Conservation (phyloP, 2,329 filamentous ascomycete species). For the Furcasterigmium sp. region DNA sequence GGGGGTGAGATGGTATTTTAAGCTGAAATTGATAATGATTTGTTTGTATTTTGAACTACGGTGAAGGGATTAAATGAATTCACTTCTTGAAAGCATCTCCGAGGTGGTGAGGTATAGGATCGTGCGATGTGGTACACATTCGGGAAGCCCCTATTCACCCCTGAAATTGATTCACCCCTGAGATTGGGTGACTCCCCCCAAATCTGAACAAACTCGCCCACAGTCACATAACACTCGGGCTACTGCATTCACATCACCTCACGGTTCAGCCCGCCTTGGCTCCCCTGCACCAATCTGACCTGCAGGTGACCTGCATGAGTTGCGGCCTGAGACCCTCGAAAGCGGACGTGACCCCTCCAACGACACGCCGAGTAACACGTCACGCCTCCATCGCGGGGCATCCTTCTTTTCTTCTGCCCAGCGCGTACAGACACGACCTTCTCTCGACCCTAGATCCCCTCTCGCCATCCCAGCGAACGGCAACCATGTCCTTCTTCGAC, state of each 20-base stretch:
- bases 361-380: neutral
- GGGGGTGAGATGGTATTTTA: neutral
- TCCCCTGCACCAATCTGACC: neutral
- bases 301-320: slow-evolving; percentile 3
- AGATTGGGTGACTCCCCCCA: too few relatives aligned
- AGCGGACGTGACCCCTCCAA: neutral
- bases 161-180: too few relatives aligned
- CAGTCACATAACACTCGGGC: too few relatives aligned
- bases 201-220: too few relatives aligned
- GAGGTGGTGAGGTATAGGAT: too few relatives aligned
- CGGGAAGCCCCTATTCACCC: too few relatives aligned
- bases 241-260: too few relatives aligned
- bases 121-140: too few relatives aligned
- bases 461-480: neutral
- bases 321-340: neutral
- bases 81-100: too few relatives aligned
- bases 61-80: neutral
- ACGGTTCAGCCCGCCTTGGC: neutral
- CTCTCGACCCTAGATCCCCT: neutral
- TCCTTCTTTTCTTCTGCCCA: neutral
- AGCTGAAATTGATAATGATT: neutral
- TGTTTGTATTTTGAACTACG: neutral
- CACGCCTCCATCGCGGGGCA: neutral
- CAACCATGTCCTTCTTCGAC: slow-evolving; percentile 26
- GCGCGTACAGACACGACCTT: neutral